Evolutionary conservation across 2,329 filamentous ascomycete species (phyloP), one percentile per base, ranked within the genome.

Genomic region (Botryotinia calthae): DNA sequence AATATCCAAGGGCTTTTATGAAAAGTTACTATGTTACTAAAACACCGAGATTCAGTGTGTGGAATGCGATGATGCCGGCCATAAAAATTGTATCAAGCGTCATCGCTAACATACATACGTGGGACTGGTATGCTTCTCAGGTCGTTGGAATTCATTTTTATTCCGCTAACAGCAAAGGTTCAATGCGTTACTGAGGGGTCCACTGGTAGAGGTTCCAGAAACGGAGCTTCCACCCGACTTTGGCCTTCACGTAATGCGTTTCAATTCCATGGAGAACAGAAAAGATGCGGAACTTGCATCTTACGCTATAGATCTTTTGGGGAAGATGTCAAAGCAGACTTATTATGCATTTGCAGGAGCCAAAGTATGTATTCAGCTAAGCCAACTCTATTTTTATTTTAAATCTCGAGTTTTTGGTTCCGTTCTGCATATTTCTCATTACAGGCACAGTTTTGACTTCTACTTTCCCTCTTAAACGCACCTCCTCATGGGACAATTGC

Each of bases 261-360:
- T 67, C 34, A 42, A 16, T 22, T 28, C 64, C 25, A 12, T 25
- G 18, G 22, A 67, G 4, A 2, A 56, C 34, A 54, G 46, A 42
- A 54, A 42, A 40, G 25, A 67, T 28, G 1, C 1, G 28, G 28
- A 54, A 14, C 46, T 40, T 28, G 34, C 40, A 67, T 20, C 25
- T 40, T 25, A 28, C 6, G 28, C 34, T 22, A n/a, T 18, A 54
- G 22, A 42, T 2, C 51, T 67, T 7, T 42, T 67, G 4, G 8
- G 20, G 1, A 22, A 28, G 3, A 22, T 67, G 16, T 42, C 34
- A 28, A 20, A 42, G 8, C 10, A 56, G 1, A 40, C 34, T 56
- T 56, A 54, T 67, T 67, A 54, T 67, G 64, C 34, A 67, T 20
- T 67, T 7, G 37, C 9, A 22, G 64, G 46, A 56, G 46, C 31